These are phyloP conservation scores for Globisporangium iwayamae DNA, from an alignment of 352 stramenopile species.

Conservation along the genomic window DNA sequence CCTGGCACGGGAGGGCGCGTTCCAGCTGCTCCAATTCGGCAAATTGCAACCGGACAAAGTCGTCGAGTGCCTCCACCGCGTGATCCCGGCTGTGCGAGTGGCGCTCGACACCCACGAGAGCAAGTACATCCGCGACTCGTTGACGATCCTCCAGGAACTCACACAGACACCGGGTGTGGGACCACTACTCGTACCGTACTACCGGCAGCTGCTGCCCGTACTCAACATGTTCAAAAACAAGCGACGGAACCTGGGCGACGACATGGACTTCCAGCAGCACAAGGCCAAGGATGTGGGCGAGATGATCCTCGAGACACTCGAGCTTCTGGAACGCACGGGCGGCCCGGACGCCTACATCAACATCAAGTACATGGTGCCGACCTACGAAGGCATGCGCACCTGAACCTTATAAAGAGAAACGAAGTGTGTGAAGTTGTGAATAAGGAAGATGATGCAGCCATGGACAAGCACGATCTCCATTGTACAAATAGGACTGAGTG, in stretches of 20 bases:
- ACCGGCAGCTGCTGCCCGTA: slow-evolving; percentile 86
- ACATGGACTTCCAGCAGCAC: slow-evolving; percentile 89
- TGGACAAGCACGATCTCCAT: not conserved
- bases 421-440: not conserved
- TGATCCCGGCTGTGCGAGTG: slow-evolving; percentile 64
- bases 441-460: not conserved
- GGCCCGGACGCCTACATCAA: slow-evolving; percentile 90
- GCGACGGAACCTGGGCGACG: slow-evolving; percentile 87
- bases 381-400: slow-evolving; percentile 82
- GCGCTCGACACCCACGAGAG: slow-evolving; percentile 69
- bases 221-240: slow-evolving; percentile 91
- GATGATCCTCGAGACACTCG: slow-evolving; percentile 85
- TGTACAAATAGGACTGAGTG: not conserved
- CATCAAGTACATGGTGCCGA: slow-evolving; percentile 97
- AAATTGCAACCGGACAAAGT: slow-evolving; percentile 54
- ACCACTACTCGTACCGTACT: slow-evolving; percentile 87
- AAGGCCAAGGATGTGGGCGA: slow-evolving; percentile 76
- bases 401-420: slow-evolving; percentile 6
- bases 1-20: slow-evolving; percentile 72
- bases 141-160: slow-evolving; percentile 63
- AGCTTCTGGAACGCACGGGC: slow-evolving; percentile 81
- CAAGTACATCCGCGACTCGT: slow-evolving; percentile 44
- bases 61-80: slow-evolving; percentile 57
- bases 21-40: slow-evolving; percentile 79
- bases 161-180: slow-evolving; percentile 57